Evolutionary conservation across 352 stramenopile genomes (phyloP).

Genomic region (Phytophthora megakarya): DNA sequence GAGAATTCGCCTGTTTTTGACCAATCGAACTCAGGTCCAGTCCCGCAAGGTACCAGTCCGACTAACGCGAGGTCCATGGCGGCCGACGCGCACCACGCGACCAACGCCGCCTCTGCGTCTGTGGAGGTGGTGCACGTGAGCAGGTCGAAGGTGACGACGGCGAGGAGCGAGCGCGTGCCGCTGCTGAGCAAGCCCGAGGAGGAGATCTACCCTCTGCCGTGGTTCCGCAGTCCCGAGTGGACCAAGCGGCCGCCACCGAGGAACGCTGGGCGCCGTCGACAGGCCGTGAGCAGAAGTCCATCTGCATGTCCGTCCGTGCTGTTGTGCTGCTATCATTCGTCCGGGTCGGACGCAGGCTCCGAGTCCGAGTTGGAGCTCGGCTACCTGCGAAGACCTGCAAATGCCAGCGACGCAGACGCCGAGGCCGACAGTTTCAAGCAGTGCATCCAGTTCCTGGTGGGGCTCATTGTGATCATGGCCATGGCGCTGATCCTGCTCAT

Average conservation of each 20-base stretch:
- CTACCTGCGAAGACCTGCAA: constrained; percentile 28
- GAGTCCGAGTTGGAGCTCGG: constrained; percentile 61
- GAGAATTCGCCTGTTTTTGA: not conserved
- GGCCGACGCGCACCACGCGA: constrained; percentile 20
- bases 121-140: constrained; percentile 24
- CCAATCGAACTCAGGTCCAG: not conserved
- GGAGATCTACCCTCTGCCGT: constrained; percentile 75
- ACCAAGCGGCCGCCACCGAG: constrained; percentile 32
- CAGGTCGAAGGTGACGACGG: constrained; percentile 25
- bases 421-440: constrained; percentile 66
- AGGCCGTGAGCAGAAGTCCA: not conserved
- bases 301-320: constrained; percentile 6
- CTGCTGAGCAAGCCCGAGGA: constrained; percentile 59
- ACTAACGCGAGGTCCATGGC: constrained; percentile 27
- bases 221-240: constrained; percentile 79
- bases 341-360: constrained; percentile 26
- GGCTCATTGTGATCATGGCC: constrained; percentile 70
- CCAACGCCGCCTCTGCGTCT: not conserved
- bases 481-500: constrained; percentile 71
- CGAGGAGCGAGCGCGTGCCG: constrained; percentile 46
- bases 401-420: constrained; percentile 20
- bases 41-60: too few relatives aligned
- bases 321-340: constrained; percentile 31
- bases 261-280: constrained; percentile 5
- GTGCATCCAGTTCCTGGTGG: constrained; percentile 76